Conservation (phyloP, 179 eudicot genomes). For the Heliamphora pulchella region DNA sequence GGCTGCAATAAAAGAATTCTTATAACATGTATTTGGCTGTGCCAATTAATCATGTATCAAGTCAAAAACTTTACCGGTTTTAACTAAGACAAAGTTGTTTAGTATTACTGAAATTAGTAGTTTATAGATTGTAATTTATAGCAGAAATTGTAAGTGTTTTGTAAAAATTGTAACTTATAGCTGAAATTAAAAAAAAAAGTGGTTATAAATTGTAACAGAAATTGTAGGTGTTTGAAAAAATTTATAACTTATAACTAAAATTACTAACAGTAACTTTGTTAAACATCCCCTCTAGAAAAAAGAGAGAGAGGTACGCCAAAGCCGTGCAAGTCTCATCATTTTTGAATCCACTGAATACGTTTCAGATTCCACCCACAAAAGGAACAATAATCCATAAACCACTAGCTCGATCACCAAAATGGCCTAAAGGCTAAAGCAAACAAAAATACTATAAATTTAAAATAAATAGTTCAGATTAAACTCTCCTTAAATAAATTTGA, state of each 20-base stretch:
- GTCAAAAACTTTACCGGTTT: background rate
- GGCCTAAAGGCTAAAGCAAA: background rate
- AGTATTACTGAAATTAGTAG: background rate
- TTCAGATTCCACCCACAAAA: background rate
- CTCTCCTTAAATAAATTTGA: too few species aligned
- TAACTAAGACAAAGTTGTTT: background rate
- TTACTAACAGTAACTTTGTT: background rate
- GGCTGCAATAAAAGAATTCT: background rate
- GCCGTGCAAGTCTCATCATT: background rate
- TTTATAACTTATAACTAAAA: too few species aligned
- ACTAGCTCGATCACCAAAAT: background rate
- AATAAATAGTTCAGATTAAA: too few species aligned
- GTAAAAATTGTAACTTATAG: too few species aligned
- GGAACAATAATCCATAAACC: background rate
- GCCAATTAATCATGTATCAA: background rate
- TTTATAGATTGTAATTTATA: background rate
- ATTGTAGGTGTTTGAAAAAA: too few species aligned
- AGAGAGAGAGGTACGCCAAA: background rate
- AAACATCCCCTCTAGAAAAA: background rate
- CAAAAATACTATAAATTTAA: too few species aligned
- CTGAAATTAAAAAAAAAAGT: too few species aligned
- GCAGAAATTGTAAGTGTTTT: background rate
- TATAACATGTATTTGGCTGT: background rate
- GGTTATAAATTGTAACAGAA: too few species aligned
- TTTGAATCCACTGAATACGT: background rate